Percentiles rank a stretch among this genome's conserved stretches.
These are phyloP conservation scores for Fagopyrum homotropicum DNA, from an alignment of 148 eudicot genomes.

Conservation along the genomic window DNA sequence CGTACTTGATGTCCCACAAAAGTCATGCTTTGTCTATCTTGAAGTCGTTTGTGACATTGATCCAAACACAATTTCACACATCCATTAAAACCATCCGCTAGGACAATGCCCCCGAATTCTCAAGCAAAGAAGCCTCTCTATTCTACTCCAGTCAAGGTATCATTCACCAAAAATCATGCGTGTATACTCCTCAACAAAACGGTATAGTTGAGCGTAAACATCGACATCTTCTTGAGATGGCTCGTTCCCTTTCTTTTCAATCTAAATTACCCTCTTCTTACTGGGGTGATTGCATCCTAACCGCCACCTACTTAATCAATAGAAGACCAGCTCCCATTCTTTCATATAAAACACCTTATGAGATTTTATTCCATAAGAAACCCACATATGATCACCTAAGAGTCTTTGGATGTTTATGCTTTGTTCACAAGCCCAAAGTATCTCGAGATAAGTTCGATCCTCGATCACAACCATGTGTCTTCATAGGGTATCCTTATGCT, in stretches of 20 bases:
- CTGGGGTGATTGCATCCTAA: neutral
- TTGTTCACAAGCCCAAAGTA: no score
- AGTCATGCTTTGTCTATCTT: neutral
- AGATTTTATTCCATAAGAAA: neutral
- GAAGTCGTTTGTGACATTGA: neutral
- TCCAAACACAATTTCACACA: neutral
- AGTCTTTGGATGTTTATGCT: neutral
- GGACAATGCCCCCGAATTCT: neutral
- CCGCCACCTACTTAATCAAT: no score
- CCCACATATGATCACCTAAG: neutral
- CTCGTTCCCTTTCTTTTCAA: no score
- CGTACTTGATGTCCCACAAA: neutral
- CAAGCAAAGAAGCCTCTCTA: neutral
- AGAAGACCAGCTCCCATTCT: no score
- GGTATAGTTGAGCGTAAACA: no score
- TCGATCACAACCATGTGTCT: neutral
- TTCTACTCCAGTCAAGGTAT: neutral
- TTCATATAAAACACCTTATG: no score
- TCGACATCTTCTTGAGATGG: no score
- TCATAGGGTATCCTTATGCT: neutral
- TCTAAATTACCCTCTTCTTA: no score
- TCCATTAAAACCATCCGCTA: neutral
- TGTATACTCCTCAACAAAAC: slow-evolving; percentile 3
- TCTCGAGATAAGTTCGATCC: neutral
- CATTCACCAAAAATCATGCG: neutral